Evolutionary conservation across 805 yeast species (phyloP), one percentile per base, ranked within the genome.

Genomic region (Zygosaccharomyces rouxii): DNA sequence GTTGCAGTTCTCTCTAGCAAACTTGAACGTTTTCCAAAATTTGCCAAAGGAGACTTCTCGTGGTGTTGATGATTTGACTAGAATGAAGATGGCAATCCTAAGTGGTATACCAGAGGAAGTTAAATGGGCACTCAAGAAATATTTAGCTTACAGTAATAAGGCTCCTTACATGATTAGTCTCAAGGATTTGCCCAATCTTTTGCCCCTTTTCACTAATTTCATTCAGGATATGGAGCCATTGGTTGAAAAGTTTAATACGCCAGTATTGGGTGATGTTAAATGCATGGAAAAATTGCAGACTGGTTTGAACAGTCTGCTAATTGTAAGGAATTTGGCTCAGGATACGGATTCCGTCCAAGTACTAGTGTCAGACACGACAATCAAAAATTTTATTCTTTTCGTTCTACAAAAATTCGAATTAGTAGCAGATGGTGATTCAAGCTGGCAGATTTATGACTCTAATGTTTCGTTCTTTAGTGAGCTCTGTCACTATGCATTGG

Each of bases 321-420:
- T 86, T 16, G 70, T 94, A 48, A 76, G 98, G 60, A 94, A 94
- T 66, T 69, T 87, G 40, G 79, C 87, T 2, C 95, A 92, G 62
- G 96, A 89, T 63, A 77, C 86, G 10, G 84, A 78, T 39, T 86
- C 88, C 59, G 94, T 95, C 37, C 89, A 86, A 62, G 74, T 83
- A 60, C 69, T 94, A 52, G 85, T 92, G 1, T 72, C 77, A 57
- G 71, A 76, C 48, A 66, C 69, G 18, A 60, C 66, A 16, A 73
- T 86, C 38, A 76, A 78, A 50, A 69, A 68, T 40, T 74, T 68
- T 44, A 58, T 81, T 5, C 64, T 76, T 35, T 71, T 60, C 40
- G 69, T 59, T 1, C 45, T 64, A 16, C 52, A 51, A 5, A 55
- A 62, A 49, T 64, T 56, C 25, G 56, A 58, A 35, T 49, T 51